Percentiles rank a stretch among this genome's conserved stretches.
Evolutionary conservation across 2,329 filamentous ascomycete species (phyloP).

Genomic region (Helotiales sp.): DNA sequence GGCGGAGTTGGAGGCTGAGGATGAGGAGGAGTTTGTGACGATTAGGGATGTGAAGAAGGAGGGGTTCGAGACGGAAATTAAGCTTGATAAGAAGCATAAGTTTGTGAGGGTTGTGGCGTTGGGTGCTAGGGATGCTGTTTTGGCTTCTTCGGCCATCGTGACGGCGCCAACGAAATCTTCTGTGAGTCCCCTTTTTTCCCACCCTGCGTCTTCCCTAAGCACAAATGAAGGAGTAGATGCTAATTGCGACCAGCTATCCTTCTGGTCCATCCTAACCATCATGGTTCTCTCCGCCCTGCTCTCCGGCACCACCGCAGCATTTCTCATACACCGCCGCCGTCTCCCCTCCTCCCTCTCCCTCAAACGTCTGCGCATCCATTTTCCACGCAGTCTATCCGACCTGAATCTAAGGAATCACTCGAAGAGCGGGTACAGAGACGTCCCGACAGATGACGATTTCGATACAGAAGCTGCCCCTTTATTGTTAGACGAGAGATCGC

Average conservation of each 20-base stretch:
- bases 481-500: neutral
- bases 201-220: neutral
- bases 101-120: constrained; percentile 26
- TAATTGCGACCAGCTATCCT: neutral
- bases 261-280: neutral
- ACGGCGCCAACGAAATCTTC: constrained; percentile 11
- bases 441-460: neutral
- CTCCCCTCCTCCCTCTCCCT: neutral
- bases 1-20: neutral
- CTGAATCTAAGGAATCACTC: neutral
- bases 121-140: constrained; percentile 11
- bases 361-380: neutral
- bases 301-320: neutral
- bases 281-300: neutral
- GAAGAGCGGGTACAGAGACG: neutral
- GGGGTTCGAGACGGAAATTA: constrained; percentile 30
- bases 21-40: constrained; percentile 22
- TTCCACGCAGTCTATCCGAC: neutral
- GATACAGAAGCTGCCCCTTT: neutral
- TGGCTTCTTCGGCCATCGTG: constrained; percentile 25
- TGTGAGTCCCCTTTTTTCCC: constrained; percentile 12
- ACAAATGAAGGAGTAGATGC: neutral
- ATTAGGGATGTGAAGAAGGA: constrained; percentile 18
- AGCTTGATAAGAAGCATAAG: constrained; percentile 11
- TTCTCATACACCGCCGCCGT: neutral